Evolutionary conservation across 2,329 filamentous ascomycete genomes (phyloP), one percentile per base, ranked within the genome.

Genomic region (Fusarium cyanostomum): DNA sequence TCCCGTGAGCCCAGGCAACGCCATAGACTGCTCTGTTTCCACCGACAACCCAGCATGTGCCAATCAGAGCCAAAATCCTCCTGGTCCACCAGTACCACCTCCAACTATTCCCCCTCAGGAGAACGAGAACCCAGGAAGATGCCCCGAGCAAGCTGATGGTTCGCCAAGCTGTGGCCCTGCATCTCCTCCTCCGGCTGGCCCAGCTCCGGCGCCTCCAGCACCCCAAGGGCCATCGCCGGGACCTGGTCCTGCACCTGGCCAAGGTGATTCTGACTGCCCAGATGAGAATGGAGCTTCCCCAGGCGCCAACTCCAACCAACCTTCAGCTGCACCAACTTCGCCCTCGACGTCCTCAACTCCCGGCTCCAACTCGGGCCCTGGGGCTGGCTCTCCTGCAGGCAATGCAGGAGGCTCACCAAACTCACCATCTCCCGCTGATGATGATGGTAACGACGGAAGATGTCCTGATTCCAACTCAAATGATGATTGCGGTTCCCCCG

Each of bases 1-100:
- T 13, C 15, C 28, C 9, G 11, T 45, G 44, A 28, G 27, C 31
- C 13, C 39, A 33, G 46, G 7, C 8, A 44, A 30, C 10, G n/a
- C 35, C 16, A 43, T 52, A 18, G 44, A 44, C 26, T 62, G 61
- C 21, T 31, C 45, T 3, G 8, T 51, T 12, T 12, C 24, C 11
- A 16, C 44, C 8, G 50, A 39, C 27, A 34, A 44, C 24, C 49
- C 45, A 41, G 42, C 34, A 16, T 66, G 61, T 27, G 13, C 10
- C 11, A 33, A 18, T 18, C 48, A 48, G n/a, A 30, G 24, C 9
- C 53, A 41, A 33, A n/a, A 33, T n/a, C 50, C 41, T 21, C 8
- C 35, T 41, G 37, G 24, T n/a, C 35, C 43, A 15, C 38, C 24
- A 12, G 26, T 7, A 4, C 21, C 41, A 21, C 42, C 31, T 16